Evolutionary conservation across 768 basidiomycete species (phyloP), one percentile per base, ranked within the genome.

Genomic region (Tricholomella constricta): DNA sequence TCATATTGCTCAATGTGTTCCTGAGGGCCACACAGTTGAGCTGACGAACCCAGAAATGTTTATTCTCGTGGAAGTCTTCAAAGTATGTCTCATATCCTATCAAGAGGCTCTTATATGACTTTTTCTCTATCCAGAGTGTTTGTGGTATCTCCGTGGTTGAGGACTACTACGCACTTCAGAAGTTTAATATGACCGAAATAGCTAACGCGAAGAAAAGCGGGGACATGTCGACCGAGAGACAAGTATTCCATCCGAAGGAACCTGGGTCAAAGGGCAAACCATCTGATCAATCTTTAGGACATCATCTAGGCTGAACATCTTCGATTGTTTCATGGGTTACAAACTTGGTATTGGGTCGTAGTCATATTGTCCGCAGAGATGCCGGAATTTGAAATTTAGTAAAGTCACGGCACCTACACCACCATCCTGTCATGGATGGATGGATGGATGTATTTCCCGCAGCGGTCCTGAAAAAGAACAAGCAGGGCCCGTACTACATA

Each of bases 21-120:
- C 90, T 0, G 74, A 75, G 48, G 79, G 78, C 11, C 88, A 88
- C 60, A 77, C 68, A 2, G 91, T 93, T 12, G 79, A 89, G 50
- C 72, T 93, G 19, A 77, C 81, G 26, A 69, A 84, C 56, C 86
- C 91, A 0, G 79, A 88, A 37, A 69, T 89, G 2, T 90, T 89
- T 55, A 79, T 93, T 41, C 77, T 93, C 6, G 83, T 91, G 6
- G 89, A 93, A 61, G 77, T 93, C 4, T 92, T 91, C 77, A 93
- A 92, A 80, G 91, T 87, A 48, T 37, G 72, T 65, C 15, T 12
- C 31, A 20, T 40, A 9, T 41, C 42, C 19, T 49, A 27, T n/a
- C 38, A 22, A 4, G 6, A 22, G n/a, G n/a, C 14, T 45, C 20
- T 47, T 44, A 23, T 29, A 4, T 34, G 20, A 23, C 37, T 41